Base-by-base conservation (phyloP, 371 early-diverging fungal genomes). In the Circinella umbellata region DNA sequence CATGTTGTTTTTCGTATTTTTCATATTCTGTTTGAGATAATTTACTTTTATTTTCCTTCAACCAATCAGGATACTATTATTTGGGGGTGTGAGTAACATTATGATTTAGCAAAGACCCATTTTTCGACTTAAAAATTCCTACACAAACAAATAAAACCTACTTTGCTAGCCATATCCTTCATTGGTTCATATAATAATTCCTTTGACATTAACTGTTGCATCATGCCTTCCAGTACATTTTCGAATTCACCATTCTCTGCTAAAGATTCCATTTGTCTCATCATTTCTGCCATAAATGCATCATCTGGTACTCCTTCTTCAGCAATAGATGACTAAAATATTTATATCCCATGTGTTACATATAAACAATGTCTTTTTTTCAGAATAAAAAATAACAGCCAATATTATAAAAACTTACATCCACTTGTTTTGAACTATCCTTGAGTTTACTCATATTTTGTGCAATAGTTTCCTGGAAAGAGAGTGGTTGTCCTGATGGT, bases 131-230 rank as follows among this genome's bases (percentile, higher is more conserved):
- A 39, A 10, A 4, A 39, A 39, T 10, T 10, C 39, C 39, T 39
- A 39, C 39, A 39, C 39, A 39, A 39, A 39, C 4, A 39, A 39
- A 10, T 6, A 39, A 39, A 0, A 59, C 63, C 51, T 83, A 92
- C 92, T 87, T 91, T 91, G 7, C 68, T 76, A 34, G 87, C 83
- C 66, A 98, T 79, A 64, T 96, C 96, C 80, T 92, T 91, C 89
- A 98, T 92, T 14, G 98, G 97, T 74, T 97, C 97, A 79, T 95
- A 94, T 27, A 98, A 84, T 51, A 97, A 76, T 57, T 97, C 97
- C 74, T 94, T 95, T 62, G 93, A 91, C 92, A 96, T 92, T 47
- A 98, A 79, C 76, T 94, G 90, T 61, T 92, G 90, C 90, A 98
- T 93, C 85, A 97, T 91, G 27, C 90, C 91, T 70, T 94, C 94